Percentiles rank a stretch among this genome's conserved stretches.
Evolutionary conservation across 2,329 filamentous ascomycete genomes (phyloP).

Genomic region (Sphaerulina populicola): DNA sequence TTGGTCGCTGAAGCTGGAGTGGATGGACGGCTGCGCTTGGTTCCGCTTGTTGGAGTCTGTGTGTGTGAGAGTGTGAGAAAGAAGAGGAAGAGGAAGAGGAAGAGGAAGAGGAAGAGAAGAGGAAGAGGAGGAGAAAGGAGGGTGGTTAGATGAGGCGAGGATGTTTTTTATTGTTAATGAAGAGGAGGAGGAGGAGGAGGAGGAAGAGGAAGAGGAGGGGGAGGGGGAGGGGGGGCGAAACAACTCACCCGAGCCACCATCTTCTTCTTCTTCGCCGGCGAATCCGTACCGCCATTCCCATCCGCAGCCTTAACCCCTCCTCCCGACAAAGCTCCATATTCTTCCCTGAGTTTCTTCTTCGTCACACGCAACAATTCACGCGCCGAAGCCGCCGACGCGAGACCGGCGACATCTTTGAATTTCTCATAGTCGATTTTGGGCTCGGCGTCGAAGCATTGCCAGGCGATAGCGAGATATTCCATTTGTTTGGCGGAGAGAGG

Average conservation of each 20-base stretch:
- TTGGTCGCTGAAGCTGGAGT: too few relatives aligned
- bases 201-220: not conserved
- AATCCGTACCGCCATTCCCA: not conserved
- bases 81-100: not conserved
- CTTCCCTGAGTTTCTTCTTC: slow-evolving; percentile 30
- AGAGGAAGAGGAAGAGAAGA: not conserved
- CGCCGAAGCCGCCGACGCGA: slow-evolving; percentile 24
- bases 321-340: slow-evolving; percentile 21
- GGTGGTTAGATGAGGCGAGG: too few relatives aligned
- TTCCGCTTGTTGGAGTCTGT: not conserved
- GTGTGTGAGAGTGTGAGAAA: too few relatives aligned
- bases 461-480: slow-evolving; percentile 28
- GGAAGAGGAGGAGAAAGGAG: not conserved
- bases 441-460: slow-evolving; percentile 30
- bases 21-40: slow-evolving; percentile 1
- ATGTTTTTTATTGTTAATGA: too few relatives aligned
- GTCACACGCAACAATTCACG: slow-evolving; percentile 31
- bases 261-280: not conserved
- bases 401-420: slow-evolving; percentile 26
- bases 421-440: slow-evolving; percentile 32
- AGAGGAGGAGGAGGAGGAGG: too few relatives aligned
- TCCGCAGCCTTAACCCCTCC: not conserved
- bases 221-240: not conserved
- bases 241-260: not conserved
- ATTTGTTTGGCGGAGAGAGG: slow-evolving; percentile 26